These are phyloP conservation scores for Tuber borchii DNA, from an alignment of 495 filamentous ascomycete species.

Conservation along the genomic window DNA sequence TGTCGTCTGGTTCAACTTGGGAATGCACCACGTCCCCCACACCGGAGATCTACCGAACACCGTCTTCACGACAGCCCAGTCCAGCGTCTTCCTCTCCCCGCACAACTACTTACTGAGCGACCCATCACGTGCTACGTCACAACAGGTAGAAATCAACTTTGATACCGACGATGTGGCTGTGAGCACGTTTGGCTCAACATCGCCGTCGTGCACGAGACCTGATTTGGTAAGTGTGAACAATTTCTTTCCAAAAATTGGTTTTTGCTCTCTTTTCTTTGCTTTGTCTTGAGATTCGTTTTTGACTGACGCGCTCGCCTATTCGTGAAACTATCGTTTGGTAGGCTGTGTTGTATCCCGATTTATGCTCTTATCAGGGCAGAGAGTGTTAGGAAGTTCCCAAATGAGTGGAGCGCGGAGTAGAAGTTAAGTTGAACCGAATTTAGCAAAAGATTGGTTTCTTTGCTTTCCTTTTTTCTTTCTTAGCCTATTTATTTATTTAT, in stretches of 20 bases:
- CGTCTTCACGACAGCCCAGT: constrained; percentile 49
- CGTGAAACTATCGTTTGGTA: constrained; percentile 5
- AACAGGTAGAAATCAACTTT: constrained; percentile 14
- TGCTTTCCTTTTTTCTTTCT: not conserved
- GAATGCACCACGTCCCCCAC: constrained; percentile 56
- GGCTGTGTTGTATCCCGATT: constrained; percentile 21
- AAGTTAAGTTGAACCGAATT: not conserved
- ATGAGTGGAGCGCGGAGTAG: not conserved
- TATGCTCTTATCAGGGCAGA: constrained; percentile 17
- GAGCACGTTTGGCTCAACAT: not conserved
- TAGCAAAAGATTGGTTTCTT: not conserved
- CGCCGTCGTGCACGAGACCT: not conserved
- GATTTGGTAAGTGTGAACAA: not conserved
- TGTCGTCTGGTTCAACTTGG: constrained; percentile 53
- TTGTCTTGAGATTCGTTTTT: not conserved
- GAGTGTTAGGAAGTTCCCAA: constrained; percentile 15
- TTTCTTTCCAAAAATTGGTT: not conserved
- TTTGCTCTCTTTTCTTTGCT: constrained; percentile 1
- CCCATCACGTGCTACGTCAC: constrained; percentile 36
- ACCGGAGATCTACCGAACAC: constrained; percentile 54
- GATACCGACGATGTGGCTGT: not conserved
- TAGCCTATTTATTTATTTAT: not conserved
- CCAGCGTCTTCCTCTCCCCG: constrained; percentile 47
- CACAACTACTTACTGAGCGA: constrained; percentile 47
- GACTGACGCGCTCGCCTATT: not conserved